Percentiles rank a stretch among this genome's conserved stretches.
phyloP scores from a whole-genome alignment of 1,284 basidiomycete genomes.

The Wolfiporia cocos region DNA sequence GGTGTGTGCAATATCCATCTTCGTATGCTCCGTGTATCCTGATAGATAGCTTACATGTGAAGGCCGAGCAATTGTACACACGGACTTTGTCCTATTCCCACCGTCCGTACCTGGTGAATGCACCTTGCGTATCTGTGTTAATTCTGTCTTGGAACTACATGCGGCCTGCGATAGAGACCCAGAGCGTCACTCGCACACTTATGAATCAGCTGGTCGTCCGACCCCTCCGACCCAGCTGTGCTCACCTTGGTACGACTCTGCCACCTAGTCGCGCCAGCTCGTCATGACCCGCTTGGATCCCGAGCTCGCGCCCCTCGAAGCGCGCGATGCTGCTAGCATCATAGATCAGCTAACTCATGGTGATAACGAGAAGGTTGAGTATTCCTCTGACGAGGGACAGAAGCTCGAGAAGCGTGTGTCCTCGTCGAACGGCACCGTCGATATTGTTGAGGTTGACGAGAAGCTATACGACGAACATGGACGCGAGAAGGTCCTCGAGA shows the following conservation, averaged over 20 bases:
- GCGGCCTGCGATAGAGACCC: too few species aligned
- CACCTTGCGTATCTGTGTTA: too few species aligned
- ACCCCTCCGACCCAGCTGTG: neutral
- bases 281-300: slow-evolving; percentile 8
- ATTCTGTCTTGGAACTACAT: too few species aligned
- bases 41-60: too few species aligned
- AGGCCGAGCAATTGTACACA: too few species aligned
- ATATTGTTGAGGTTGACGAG: slow-evolving; percentile 4
- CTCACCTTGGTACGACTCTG: neutral
- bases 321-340: neutral
- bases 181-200: too few species aligned
- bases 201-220: neutral
- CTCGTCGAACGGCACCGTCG: slow-evolving; percentile 1
- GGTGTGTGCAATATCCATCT: too few species aligned
- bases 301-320: slow-evolving; percentile 6
- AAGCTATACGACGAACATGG: slow-evolving; percentile 16
- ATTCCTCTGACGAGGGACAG: slow-evolving; percentile 2
- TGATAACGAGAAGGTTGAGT: slow-evolving; percentile 1
- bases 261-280: neutral
- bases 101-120: too few species aligned
- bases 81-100: too few species aligned
- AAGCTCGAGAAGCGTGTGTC: slow-evolving; percentile 3
- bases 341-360: slow-evolving; percentile 1
- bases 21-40: too few species aligned
- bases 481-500: slow-evolving; percentile 37